Percentiles rank a stretch among this genome's conserved stretches.
Conservation (phyloP, 129 eudicot genomes). For the Escallonia rubra region DNA sequence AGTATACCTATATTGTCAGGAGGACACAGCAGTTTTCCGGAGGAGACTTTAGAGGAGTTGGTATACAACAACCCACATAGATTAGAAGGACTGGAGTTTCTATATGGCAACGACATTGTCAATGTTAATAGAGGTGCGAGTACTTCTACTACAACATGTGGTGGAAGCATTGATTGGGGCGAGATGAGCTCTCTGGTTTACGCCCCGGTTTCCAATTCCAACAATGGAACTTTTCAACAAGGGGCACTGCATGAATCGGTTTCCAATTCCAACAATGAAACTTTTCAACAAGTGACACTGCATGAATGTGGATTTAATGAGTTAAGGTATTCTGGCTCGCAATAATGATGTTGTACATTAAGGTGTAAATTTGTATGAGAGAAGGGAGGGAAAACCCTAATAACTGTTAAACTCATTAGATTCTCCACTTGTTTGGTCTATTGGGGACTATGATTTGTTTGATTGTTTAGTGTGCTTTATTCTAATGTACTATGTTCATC, state of each 20-base stretch:
- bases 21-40: slow-evolving; percentile 18
- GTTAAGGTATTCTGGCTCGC: slow-evolving; percentile 7
- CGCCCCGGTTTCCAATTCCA: slow-evolving; percentile 17
- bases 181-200: slow-evolving; percentile 53
- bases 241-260: slow-evolving; percentile 4
- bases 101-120: slow-evolving; percentile 37
- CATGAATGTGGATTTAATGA: slow-evolving; percentile 28
- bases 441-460: not conserved
- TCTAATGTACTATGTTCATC: not conserved
- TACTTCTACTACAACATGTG: slow-evolving; percentile 18
- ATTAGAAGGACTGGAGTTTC: slow-evolving; percentile 58
- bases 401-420: not conserved
- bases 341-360: slow-evolving; percentile 15
- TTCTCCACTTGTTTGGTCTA: not conserved
- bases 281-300: slow-evolving; percentile 10
- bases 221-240: slow-evolving; percentile 20
- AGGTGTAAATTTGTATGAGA: slow-evolving; percentile 15
- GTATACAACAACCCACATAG: slow-evolving; percentile 34
- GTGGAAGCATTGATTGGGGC: slow-evolving; percentile 56
- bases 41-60: slow-evolving; percentile 35
- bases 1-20: slow-evolving; percentile 20
- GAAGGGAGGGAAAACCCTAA: slow-evolving; percentile 32
- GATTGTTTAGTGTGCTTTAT: not conserved
- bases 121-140: slow-evolving; percentile 27
- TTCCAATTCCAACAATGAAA: slow-evolving; percentile 15